A percentile compares a stretch with the other conserved stretches of the same genome.
These are phyloP conservation scores for Penicillium flavigenum DNA, from an alignment of 495 filamentous ascomycete species.

Conservation along the genomic window DNA sequence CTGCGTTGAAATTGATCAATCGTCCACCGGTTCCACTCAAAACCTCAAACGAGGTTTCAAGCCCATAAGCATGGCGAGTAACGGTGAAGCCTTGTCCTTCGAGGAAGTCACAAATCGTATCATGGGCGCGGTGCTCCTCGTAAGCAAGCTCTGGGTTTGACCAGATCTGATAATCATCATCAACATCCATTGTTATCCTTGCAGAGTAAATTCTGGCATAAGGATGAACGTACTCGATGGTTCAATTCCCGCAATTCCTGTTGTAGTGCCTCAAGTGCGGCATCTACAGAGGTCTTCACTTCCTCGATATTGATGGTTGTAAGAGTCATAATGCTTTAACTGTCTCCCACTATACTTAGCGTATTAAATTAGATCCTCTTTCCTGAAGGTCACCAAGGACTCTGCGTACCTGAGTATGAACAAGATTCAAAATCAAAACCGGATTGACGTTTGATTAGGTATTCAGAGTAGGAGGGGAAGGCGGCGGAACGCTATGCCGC, in stretches of 20 bases:
- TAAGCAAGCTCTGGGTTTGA: constrained; percentile 61
- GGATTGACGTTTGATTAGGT: neutral
- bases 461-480: too few relatives aligned
- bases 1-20: constrained; percentile 46
- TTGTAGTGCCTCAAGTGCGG: constrained; percentile 24
- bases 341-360: neutral
- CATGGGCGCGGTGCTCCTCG: constrained; percentile 57
- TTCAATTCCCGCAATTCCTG: constrained; percentile 35
- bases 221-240: constrained; percentile 13
- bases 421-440: neutral
- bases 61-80: constrained; percentile 49
- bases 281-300: constrained; percentile 32
- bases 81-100: constrained; percentile 55
- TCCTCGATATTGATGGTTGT: constrained; percentile 23
- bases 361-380: neutral
- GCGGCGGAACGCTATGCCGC: too few relatives aligned
- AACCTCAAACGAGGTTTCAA: constrained; percentile 43
- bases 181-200: constrained; percentile 2
- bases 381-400: neutral
- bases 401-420: neutral
- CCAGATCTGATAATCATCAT: constrained; percentile 48
- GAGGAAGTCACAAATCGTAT: constrained; percentile 57
- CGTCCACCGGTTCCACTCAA: constrained; percentile 41
- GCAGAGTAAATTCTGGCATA: neutral
- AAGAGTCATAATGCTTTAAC: constrained; percentile 21